Evolutionary conservation across 2,329 filamentous ascomycete species (phyloP).

Genomic region (Epichloe gansuensis): DNA sequence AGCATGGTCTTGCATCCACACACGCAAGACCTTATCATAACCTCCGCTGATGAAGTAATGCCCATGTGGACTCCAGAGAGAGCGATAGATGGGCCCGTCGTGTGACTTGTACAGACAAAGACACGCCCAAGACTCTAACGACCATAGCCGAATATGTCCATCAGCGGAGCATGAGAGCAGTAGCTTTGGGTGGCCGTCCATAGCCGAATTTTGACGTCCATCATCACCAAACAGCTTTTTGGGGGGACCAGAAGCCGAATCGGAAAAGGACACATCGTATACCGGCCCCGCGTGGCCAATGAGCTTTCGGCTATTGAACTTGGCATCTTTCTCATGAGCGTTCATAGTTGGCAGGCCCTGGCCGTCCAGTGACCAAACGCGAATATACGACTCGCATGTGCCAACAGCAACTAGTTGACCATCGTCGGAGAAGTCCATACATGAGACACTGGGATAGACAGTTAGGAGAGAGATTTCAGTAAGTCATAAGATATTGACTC

Average conservation of each 20-base stretch:
- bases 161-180: slow-evolving; percentile 82
- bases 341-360: slow-evolving; percentile 61
- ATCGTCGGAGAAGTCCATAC: slow-evolving; percentile 90
- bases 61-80: slow-evolving; percentile 82
- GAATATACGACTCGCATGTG: slow-evolving; percentile 88
- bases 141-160: slow-evolving; percentile 84
- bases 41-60: slow-evolving; percentile 88
- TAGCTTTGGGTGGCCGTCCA: slow-evolving; percentile 52
- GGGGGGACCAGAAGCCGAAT: slow-evolving; percentile 45
- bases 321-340: slow-evolving; percentile 42
- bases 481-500: slow-evolving; percentile 19
- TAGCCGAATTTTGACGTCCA: slow-evolving; percentile 25
- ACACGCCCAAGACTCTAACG: slow-evolving; percentile 80
- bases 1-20: slow-evolving; percentile 90
- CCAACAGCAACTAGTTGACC: slow-evolving; percentile 76
- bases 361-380: slow-evolving; percentile 84
- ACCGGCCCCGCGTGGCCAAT: slow-evolving; percentile 86
- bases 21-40: slow-evolving; percentile 77
- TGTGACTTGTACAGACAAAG: slow-evolving; percentile 91
- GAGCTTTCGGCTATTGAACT: slow-evolving; percentile 54
- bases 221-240: slow-evolving; percentile 37
- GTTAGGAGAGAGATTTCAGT: neutral
- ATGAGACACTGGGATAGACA: slow-evolving; percentile 56
- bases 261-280: slow-evolving; percentile 79
- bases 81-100: slow-evolving; percentile 75